Percentiles rank a stretch among this genome's conserved stretches.
phyloP scores from a whole-genome alignment of 1,284 basidiomycete species.

The Schizopora paradoxa region DNA sequence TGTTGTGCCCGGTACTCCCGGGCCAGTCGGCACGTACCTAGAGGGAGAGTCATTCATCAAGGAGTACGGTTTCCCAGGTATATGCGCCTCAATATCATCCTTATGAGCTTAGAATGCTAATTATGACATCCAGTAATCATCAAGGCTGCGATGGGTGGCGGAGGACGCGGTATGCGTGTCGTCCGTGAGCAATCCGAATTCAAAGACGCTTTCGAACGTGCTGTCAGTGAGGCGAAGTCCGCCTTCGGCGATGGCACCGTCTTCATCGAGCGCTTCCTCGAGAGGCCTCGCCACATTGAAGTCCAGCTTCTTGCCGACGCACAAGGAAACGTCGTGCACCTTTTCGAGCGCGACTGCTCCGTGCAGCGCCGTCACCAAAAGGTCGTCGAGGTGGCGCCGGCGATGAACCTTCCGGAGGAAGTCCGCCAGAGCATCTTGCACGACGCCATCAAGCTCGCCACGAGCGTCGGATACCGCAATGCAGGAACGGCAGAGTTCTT shows the following conservation, averaged over 20 bases:
- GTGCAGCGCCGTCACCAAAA: constrained; percentile 98
- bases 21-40: constrained; percentile 80
- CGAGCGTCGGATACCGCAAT: constrained; percentile 90
- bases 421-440: constrained; percentile 81
- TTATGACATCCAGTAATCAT: constrained; percentile 66
- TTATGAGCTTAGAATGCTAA: neutral
- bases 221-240: constrained; percentile 91
- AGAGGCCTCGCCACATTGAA: constrained; percentile 95
- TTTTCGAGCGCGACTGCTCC: constrained; percentile 98
- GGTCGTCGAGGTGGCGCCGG: constrained; percentile 98
- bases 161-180: constrained; percentile 98
- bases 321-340: constrained; percentile 90
- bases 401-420: constrained; percentile 89
- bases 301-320: constrained; percentile 93
- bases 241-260: constrained; percentile 98
- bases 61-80: constrained; percentile 92
- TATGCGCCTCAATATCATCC: constrained; percentile 24
- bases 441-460: constrained; percentile 94
- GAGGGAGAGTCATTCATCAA: constrained; percentile 88
- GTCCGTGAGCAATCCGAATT: constrained; percentile 91
- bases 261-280: constrained; percentile 97
- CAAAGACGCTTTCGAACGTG: constrained; percentile 87
- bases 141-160: constrained; percentile 98
- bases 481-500: constrained; percentile 97
- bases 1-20: constrained; percentile 96